Conservation (phyloP, 2,329 filamentous ascomycete genomes). For the Aspergillus aculeatus region DNA sequence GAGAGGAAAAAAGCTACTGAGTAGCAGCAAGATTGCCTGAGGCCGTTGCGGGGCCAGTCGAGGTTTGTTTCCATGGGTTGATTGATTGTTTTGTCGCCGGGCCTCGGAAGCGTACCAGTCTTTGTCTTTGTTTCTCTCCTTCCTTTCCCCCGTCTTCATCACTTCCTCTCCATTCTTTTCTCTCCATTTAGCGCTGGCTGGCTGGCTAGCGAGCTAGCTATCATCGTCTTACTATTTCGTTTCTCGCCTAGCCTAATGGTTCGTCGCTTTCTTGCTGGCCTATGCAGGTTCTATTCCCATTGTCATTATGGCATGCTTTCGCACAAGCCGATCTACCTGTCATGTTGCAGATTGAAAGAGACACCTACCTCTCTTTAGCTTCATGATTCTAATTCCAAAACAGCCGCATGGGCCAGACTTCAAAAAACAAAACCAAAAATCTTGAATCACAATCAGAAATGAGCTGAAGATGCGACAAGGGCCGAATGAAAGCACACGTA, state of each 20-base stretch:
- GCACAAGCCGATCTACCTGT: not conserved
- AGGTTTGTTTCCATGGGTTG: conserved; percentile 22
- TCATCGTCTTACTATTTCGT: not conserved
- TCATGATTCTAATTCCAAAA: not conserved
- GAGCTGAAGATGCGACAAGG: not conserved
- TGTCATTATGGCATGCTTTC: not conserved
- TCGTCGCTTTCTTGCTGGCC: conserved; percentile 13
- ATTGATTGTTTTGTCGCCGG: conserved; percentile 9
- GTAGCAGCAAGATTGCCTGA: not conserved
- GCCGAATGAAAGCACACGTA: conserved; percentile 32
- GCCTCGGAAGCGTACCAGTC: conserved; percentile 16
- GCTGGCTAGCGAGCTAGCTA: not conserved
- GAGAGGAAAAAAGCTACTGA: too few relatives aligned
- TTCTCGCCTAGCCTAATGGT: not conserved
- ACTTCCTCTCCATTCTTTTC: not conserved
- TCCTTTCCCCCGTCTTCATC: not conserved
- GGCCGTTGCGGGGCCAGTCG: conserved; percentile 25
- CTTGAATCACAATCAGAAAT: conserved; percentile 7
- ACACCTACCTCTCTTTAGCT: not conserved
- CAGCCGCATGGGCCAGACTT: not conserved
- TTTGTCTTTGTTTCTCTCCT: not conserved
- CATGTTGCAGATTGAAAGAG: not conserved
- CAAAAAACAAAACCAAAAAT: not conserved
- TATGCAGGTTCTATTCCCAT: conserved; percentile 19
- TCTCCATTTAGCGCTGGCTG: conserved; percentile 8